phyloP scores from a whole-genome alignment of 169 alveolate genomes.

The Theileria equi region DNA sequence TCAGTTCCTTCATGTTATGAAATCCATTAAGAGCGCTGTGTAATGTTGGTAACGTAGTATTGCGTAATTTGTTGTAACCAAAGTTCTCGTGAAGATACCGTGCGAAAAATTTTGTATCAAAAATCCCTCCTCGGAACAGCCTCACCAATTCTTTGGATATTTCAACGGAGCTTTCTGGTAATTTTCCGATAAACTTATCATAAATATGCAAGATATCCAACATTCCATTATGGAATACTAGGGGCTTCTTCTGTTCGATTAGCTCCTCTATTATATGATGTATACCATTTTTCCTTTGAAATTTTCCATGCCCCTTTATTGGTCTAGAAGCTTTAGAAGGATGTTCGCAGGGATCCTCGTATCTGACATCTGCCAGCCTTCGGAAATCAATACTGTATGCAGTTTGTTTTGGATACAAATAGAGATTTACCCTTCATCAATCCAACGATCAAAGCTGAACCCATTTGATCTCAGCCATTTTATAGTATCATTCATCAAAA shows the following conservation, averaged over 20 bases:
- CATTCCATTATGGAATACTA: slow-evolving; percentile 74
- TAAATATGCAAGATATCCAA: slow-evolving; percentile 65
- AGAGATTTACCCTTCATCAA: slow-evolving; percentile 49
- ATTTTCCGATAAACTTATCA: slow-evolving; percentile 63
- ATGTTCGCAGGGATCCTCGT: background rate
- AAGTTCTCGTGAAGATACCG: slow-evolving; percentile 10
- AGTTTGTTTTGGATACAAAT: background rate
- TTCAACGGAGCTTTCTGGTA: slow-evolving; percentile 49
- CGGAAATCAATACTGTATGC: slow-evolving; percentile 11
- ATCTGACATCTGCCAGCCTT: slow-evolving; percentile 18
- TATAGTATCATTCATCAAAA: slow-evolving; percentile 23
- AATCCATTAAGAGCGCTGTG: slow-evolving; percentile 16
- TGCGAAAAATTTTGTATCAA: slow-evolving; percentile 67
- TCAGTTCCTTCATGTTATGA: slow-evolving; percentile 9
- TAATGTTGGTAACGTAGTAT: slow-evolving; percentile 6
- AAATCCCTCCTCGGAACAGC: slow-evolving; percentile 63
- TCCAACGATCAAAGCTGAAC: slow-evolving; percentile 46
- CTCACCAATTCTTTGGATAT: slow-evolving; percentile 37
- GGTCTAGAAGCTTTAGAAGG: background rate
- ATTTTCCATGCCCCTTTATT: background rate
- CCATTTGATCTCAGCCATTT: slow-evolving; percentile 53
- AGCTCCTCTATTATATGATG: slow-evolving; percentile 57
- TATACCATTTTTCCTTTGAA: slow-evolving; percentile 40
- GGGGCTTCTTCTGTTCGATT: slow-evolving; percentile 45
- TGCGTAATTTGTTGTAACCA: background rate